phyloP scores from a whole-genome alignment of 2,329 filamentous ascomycete genomes.

The Sporothrix schenckii region DNA sequence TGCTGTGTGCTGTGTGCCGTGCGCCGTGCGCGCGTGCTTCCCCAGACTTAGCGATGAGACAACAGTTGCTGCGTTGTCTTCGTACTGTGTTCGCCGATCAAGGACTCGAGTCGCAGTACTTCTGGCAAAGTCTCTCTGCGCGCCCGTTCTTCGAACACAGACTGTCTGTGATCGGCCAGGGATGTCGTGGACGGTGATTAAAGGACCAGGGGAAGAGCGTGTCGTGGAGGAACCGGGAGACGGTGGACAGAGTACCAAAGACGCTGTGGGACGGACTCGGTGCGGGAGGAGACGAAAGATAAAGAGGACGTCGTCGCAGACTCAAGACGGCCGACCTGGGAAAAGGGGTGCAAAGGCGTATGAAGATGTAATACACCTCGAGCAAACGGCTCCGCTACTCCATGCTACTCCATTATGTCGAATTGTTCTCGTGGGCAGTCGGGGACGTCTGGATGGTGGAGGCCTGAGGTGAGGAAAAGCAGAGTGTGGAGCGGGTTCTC shows the following conservation, averaged over 20 bases:
- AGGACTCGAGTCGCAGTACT: not conserved
- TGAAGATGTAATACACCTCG: not conserved
- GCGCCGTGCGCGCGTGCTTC: too few relatives aligned
- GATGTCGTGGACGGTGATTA: constrained; percentile 5
- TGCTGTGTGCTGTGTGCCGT: too few relatives aligned
- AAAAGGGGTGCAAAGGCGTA: not conserved
- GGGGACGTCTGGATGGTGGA: not conserved
- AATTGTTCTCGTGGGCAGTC: not conserved
- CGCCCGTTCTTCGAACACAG: not conserved
- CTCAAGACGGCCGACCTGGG: too few relatives aligned
- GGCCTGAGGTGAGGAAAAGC: not conserved
- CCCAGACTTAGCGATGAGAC: too few relatives aligned
- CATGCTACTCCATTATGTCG: not conserved
- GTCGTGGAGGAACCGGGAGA: not conserved
- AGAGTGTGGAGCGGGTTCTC: constrained; percentile 7
- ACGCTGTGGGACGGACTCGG: not conserved
- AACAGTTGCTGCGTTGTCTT: not conserved
- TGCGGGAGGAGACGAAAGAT: not conserved
- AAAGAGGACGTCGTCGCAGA: not conserved
- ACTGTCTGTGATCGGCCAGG: constrained; percentile 16
- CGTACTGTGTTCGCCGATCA: constrained; percentile 2
- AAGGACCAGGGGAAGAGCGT: not conserved
- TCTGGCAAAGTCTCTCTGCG: not conserved
- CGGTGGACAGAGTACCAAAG: not conserved
- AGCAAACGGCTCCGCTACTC: constrained; percentile 10